These are phyloP conservation scores for Przewalskia tangutica DNA, from an alignment of 257 asterid genomes.

Conservation along the genomic window DNA sequence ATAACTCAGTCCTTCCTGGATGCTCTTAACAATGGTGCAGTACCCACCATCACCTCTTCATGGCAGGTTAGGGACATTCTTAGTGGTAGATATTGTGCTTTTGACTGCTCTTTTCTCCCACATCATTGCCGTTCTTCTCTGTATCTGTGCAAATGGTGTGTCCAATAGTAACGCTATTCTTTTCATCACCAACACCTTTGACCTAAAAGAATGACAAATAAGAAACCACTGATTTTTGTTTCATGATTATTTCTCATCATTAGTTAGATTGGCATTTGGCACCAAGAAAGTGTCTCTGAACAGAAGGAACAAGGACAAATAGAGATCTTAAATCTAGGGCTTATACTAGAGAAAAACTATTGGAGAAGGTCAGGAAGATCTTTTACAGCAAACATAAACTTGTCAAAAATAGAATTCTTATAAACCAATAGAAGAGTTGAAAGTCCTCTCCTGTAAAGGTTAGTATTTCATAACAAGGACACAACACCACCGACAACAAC, in stretches of 20 bases:
- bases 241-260: not conserved
- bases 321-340: not conserved
- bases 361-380: not conserved
- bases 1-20: conserved; percentile 86
- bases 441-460: not conserved
- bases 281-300: not conserved
- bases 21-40: conserved; percentile 96
- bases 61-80: conserved; percentile 65
- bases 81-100: not conserved
- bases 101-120: not conserved
- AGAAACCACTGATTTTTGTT: not conserved
- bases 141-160: not conserved
- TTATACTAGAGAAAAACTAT: not conserved
- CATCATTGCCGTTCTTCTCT: not conserved
- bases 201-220: not conserved
- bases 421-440: not conserved
- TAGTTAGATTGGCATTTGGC: not conserved
- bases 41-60: conserved; percentile 93
- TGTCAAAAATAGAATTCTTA: not conserved
- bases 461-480: not conserved
- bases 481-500: not conserved
- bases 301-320: not conserved
- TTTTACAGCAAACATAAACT: not conserved
- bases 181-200: not conserved
- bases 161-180: not conserved